These are phyloP conservation scores for Neoboletus magnificus DNA, from an alignment of 768 basidiomycete species.

Conservation along the genomic window DNA sequence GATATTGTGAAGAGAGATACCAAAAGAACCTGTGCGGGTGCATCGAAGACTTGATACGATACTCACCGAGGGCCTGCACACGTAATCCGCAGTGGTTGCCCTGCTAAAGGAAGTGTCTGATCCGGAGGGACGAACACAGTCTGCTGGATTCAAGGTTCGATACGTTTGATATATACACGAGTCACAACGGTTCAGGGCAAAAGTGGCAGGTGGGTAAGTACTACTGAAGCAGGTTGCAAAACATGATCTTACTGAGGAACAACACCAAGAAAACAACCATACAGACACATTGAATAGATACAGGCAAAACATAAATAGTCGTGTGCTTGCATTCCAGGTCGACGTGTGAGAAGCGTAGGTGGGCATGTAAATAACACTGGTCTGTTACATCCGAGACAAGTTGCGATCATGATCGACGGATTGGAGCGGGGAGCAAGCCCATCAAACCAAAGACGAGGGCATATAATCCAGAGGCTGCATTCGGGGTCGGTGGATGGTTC, in stretches of 20 bases:
- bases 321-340: slow-evolving; percentile 10
- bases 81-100: neutral
- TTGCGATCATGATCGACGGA: slow-evolving; percentile 43
- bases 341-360: neutral
- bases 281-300: slow-evolving; percentile 16
- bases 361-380: neutral
- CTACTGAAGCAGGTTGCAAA: neutral
- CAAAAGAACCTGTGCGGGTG: neutral
- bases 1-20: neutral
- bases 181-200: neutral
- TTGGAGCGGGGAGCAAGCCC: slow-evolving; percentile 67
- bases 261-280: slow-evolving; percentile 7
- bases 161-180: neutral
- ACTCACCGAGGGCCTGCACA: neutral
- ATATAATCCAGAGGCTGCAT: slow-evolving; percentile 64
- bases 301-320: slow-evolving; percentile 1
- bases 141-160: neutral
- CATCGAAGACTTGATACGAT: neutral
- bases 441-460: slow-evolving; percentile 70
- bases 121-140: too few species aligned
- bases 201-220: too few species aligned
- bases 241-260: neutral
- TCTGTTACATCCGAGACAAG: slow-evolving; percentile 17
- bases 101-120: neutral
- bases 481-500: neutral